Evolutionary conservation across 768 basidiomycete species (phyloP), one percentile per base, ranked within the genome.

Genomic region (Suillus americanus): DNA sequence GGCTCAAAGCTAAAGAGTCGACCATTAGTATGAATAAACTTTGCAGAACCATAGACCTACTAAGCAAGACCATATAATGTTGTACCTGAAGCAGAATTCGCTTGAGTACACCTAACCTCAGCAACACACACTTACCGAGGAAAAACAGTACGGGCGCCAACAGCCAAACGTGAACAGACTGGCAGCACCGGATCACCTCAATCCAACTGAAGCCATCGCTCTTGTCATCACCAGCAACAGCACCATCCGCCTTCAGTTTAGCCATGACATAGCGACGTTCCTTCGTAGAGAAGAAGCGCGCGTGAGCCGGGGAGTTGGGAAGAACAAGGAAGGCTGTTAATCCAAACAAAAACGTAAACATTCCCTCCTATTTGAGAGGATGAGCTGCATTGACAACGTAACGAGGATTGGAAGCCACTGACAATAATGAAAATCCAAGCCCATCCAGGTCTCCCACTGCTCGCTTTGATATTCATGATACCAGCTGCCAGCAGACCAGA

Each of bases 401-500:
- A 48, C 10, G 2, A 1, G 20, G 46, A 53, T 3, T 7, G 4
- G 3, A 46, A 3, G 46, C 5, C 1, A 65, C 73, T 1, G 71
- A 85, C 83, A 20, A 85, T 48, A 45, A 86, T 84, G 67, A 86
- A 85, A 67, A 86, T 81, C 87, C 85, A 88, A 40, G 82, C 78
- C 89, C 88, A 90, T 0, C 85, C 88, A 2, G 82, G 78, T 61
- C 75, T 80, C 6, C 85, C 83, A 2, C 76, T 76, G 9, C 80
- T 73, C 14, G 84, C 85, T 53, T 86, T 72, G 79, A 91, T 85
- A 16, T 85, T 73, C n/a, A 79, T 70, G 59, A 91, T 87, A 1
- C 80, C 86, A 38, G 85, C 78, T 1, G 88, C 88, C 1, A 91
- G 79, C 8, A 90, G 74, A 50, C 89, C 89, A 6, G 87, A 88